Base-by-base conservation (phyloP, 2,329 filamentous ascomycete species). In the Colletotrichum coccodes region DNA sequence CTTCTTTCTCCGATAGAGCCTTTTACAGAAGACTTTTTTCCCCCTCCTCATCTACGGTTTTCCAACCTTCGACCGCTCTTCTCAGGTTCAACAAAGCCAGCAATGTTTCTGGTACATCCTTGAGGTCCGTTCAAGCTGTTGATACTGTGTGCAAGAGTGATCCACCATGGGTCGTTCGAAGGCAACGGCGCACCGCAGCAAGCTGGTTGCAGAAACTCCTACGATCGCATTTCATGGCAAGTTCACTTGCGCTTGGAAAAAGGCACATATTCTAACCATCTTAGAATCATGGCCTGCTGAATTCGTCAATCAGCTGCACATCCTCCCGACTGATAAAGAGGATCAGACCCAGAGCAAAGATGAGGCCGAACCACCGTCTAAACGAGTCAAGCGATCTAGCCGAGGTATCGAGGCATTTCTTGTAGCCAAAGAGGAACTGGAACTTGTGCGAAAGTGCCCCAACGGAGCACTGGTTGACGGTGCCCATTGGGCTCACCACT, bases 201-300 rank as follows among this genome's bases (percentile, higher is more conserved):
- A 52, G 46, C 49, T 40, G n/a, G 21, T 50, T 23, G 40, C 49
- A 32, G 23, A 38, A 12, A 50, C 49, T 26, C 28, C 42, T 18
- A 38, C 42, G 6, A 52, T 69, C 26, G 62, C 32, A 44, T 69
- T 69, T 57, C 66, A 69, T 26, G 53, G 66, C 66, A 30, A 36
- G 62, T 56, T n/a, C 28, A 50, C 18, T 1, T 21, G n/a, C n/a
- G 4, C 40, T 12, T 18, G 14, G 5, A 26, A 46, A 34, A 23
- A 26, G 12, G 28, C 23, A 23, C 9, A 38, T 23, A 23, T 58
- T 32, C 36, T 49, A 21, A 44, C 60, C 46, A 32, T 9, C 7
- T 34, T 54, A 69, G 66, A 69, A 60, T 49, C 50, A 38, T 69
- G 66, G 66, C 66, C 66, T 14, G 14, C 44, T 14, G 61, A 56